Evolutionary conservation across 108 stramenopile genomes (phyloP).

Genomic region (Discostella stelligeroides): DNA sequence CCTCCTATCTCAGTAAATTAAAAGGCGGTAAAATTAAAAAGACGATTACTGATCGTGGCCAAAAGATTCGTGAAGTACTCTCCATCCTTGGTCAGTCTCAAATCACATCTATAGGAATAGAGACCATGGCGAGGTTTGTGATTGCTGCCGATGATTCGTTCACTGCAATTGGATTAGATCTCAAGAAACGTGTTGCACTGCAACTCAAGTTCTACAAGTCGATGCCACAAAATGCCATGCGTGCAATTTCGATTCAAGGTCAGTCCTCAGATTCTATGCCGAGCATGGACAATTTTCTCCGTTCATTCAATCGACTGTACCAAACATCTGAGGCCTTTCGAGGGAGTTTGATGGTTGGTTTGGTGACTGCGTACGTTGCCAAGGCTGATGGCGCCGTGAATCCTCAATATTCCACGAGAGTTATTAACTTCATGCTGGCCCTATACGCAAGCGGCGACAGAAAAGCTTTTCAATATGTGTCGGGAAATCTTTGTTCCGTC

Average conservation of each 20-base stretch:
- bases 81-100: too few species aligned
- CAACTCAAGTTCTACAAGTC: too few species aligned
- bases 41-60: too few species aligned
- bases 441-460: background rate
- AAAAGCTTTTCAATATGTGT: constrained; percentile 1
- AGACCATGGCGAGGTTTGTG: too few species aligned
- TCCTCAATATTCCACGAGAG: background rate
- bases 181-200: too few species aligned
- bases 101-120: too few species aligned
- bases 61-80: too few species aligned
- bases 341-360: background rate
- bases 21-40: too few species aligned
- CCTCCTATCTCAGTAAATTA: too few species aligned
- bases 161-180: too few species aligned
- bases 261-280: background rate
- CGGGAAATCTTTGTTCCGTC: background rate
- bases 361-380: background rate
- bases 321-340: background rate
- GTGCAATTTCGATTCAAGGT: background rate
- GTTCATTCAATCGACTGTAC: background rate
- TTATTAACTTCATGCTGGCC: background rate
- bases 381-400: background rate
- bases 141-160: too few species aligned
- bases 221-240: too few species aligned
- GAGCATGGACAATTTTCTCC: background rate